Percentiles rank a stretch among this genome's conserved stretches.
phyloP scores from a whole-genome alignment of 2,329 filamentous ascomycete genomes.

The Dendryphion nanum region DNA sequence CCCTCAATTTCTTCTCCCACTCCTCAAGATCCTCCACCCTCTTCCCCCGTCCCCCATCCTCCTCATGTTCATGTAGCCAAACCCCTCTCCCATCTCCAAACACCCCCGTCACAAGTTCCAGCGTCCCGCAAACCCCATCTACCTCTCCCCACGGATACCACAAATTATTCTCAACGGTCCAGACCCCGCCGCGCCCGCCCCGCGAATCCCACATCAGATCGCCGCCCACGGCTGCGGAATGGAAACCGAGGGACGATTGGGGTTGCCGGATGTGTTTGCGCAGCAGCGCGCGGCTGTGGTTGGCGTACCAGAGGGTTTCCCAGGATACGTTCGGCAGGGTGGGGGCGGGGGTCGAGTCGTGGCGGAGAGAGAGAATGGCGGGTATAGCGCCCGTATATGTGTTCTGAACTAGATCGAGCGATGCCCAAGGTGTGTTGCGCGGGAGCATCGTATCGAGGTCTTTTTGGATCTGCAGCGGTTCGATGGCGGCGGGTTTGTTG shows the following conservation, averaged over 20 bases:
- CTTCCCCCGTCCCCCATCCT: conserved; percentile 12
- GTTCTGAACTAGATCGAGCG: conserved; percentile 48
- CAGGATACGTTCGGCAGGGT: conserved; percentile 33
- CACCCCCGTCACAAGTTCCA: conserved; percentile 42
- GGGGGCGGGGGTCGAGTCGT: conserved; percentile 19
- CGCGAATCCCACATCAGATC: conserved; percentile 50
- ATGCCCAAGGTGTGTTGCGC: conserved; percentile 43
- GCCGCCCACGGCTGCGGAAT: conserved; percentile 46
- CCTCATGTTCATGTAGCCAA: conserved; percentile 33
- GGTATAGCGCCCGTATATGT: conserved; percentile 49
- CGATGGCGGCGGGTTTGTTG: conserved; percentile 28
- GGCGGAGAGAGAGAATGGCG: conserved; percentile 41
- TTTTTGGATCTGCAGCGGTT: conserved; percentile 21
- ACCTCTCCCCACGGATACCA: conserved; percentile 53
- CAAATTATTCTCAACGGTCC: conserved; percentile 47
- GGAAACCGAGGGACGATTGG: conserved; percentile 43
- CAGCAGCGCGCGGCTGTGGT: conserved; percentile 49
- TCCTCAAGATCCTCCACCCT: conserved; percentile 13
- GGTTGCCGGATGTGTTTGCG: conserved; percentile 49
- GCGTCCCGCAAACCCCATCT: conserved; percentile 32
- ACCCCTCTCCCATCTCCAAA: conserved; percentile 50
- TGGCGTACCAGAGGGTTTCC: conserved; percentile 50
- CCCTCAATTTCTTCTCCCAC: conserved; percentile 10
- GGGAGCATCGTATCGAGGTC: conserved; percentile 45
- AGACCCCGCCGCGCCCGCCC: conserved; percentile 54